Evolutionary conservation across 2,329 filamentous ascomycete genomes (phyloP).

Genomic region (Aureobasidium musti): DNA sequence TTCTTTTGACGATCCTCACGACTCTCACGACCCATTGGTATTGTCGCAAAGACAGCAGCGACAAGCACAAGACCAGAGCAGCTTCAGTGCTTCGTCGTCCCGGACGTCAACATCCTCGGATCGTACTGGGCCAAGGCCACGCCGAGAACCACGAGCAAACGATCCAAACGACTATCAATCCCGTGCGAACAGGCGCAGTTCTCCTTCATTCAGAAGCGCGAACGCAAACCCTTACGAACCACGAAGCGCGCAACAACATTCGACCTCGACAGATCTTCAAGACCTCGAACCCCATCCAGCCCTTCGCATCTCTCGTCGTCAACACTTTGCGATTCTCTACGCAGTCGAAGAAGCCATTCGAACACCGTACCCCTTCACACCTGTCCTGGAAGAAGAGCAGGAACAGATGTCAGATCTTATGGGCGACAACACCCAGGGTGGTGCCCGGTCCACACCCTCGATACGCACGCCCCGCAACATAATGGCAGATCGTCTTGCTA

Average conservation of each 20-base stretch:
- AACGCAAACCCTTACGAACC: constrained; percentile 32
- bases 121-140: constrained; percentile 53
- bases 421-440: constrained; percentile 59
- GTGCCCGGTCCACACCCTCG: constrained; percentile 50
- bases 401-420: constrained; percentile 87
- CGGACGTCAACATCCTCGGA: constrained; percentile 57
- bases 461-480: constrained; percentile 86
- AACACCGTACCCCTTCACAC: constrained; percentile 77
- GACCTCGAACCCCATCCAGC: constrained; percentile 54
- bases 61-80: constrained; percentile 33
- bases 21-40: constrained; percentile 52
- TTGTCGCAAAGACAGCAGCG: constrained; percentile 37
- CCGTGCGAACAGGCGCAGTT: constrained; percentile 43
- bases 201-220: constrained; percentile 49
- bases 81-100: constrained; percentile 37
- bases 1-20: constrained; percentile 51
- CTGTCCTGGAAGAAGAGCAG: constrained; percentile 83
- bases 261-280: constrained; percentile 37
- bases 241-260: constrained; percentile 39
- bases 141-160: constrained; percentile 51
- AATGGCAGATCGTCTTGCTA: constrained; percentile 80
- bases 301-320: constrained; percentile 75
- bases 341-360: constrained; percentile 88
- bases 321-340: constrained; percentile 87
- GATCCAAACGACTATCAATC: constrained; percentile 48